These are phyloP conservation scores for Monilinia fructigena DNA, from an alignment of 2,329 filamentous ascomycete genomes.

Conservation along the genomic window DNA sequence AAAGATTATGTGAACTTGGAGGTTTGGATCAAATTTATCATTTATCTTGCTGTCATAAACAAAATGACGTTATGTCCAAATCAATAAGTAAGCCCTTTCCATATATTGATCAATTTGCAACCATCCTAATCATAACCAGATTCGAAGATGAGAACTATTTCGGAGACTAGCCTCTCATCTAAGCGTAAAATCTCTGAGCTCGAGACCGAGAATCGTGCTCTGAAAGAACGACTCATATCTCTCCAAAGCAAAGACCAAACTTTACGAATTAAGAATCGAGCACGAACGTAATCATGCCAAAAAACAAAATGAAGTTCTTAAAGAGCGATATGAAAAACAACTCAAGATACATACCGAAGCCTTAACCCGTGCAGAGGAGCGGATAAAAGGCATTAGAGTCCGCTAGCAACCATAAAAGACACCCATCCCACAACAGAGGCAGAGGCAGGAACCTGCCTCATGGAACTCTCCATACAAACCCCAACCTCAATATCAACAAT, in stretches of 20 bases:
- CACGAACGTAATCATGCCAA: conserved; percentile 31
- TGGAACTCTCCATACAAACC: conserved; percentile 22
- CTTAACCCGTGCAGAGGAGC: conserved; percentile 21
- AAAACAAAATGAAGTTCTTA: conserved; percentile 29
- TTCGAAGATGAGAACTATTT: conserved; percentile 28
- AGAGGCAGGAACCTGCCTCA: conserved; percentile 23
- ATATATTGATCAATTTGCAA: no score
- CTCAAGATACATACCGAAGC: conserved; percentile 26
- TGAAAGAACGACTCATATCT: conserved; percentile 28
- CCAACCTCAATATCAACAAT: conserved; percentile 10
- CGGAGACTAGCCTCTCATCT: conserved; percentile 20
- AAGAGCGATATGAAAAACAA: conserved; percentile 31
- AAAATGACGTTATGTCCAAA: conserved; percentile 38
- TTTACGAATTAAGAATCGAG: conserved; percentile 28
- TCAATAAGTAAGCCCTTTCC: conserved; percentile 40
- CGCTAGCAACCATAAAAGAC: conserved; percentile 13
- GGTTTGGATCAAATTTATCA: conserved; percentile 51
- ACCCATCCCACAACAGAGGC: conserved; percentile 25
- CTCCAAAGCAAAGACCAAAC: conserved; percentile 29
- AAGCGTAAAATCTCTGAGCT: conserved; percentile 22
- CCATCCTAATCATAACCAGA: conserved; percentile 21
- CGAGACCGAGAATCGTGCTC: conserved; percentile 24
- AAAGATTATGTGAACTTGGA: conserved; percentile 47
- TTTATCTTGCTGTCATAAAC: conserved; percentile 46
- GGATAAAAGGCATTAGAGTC: conserved; percentile 26